A percentile compares a stretch with the other conserved stretches of the same genome.
phyloP scores from a whole-genome alignment of 2,329 filamentous ascomycete species.

The Neonectria punicea region DNA sequence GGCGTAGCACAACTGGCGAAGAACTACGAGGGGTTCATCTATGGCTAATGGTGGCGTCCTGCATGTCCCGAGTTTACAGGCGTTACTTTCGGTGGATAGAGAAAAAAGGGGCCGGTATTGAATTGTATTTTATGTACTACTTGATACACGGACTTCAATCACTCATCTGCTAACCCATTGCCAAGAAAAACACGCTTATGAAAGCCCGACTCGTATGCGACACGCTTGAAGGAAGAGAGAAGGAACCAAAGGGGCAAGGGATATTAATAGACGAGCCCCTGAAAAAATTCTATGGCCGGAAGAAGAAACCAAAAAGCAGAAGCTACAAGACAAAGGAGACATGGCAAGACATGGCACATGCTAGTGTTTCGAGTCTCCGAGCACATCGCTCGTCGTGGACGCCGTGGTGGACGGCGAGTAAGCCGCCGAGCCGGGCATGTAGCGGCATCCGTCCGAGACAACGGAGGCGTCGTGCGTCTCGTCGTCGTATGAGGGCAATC shows the following conservation, averaged over 20 bases:
- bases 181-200: constrained; percentile 24
- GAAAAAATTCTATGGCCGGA: constrained; percentile 22
- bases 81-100: neutral
- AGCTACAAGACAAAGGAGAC: constrained; percentile 18
- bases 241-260: constrained; percentile 2
- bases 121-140: constrained; percentile 34
- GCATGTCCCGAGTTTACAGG: neutral
- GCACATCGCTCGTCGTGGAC: constrained; percentile 37
- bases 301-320: constrained; percentile 17
- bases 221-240: neutral
- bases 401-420: constrained; percentile 35
- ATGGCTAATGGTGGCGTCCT: constrained; percentile 58
- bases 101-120: constrained; percentile 18
- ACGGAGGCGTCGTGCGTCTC: constrained; percentile 47
- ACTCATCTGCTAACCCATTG: constrained; percentile 21
- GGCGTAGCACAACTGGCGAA: constrained; percentile 73
- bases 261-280: constrained; percentile 24
- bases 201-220: constrained; percentile 22
- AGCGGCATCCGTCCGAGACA: constrained; percentile 57
- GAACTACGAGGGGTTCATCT: constrained; percentile 84
- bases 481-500: constrained; percentile 56
- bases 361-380: constrained; percentile 40
- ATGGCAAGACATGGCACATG: neutral
- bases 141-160: constrained; percentile 20
- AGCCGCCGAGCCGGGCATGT: constrained; percentile 47